Base-by-base conservation (phyloP, 352 stramenopile species). In the Phytophthora nicotianae region DNA sequence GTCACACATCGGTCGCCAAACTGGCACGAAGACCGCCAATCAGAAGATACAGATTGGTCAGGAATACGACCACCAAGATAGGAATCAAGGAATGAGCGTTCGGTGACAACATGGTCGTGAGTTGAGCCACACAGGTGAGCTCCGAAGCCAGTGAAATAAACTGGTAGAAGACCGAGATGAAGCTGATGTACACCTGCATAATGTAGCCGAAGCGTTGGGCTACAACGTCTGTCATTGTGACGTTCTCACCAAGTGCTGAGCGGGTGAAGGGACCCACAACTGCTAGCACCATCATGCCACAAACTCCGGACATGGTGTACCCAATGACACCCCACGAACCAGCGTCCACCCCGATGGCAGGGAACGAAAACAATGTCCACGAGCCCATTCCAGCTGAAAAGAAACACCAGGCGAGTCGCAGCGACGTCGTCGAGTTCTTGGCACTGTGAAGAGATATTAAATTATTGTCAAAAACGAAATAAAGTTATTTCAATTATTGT, bases 141-240 rank as follows among this genome's bases (percentile, higher is more conserved):
- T 93, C 84, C 4, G 81, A 90, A 3, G 75, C 78, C 17, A 93
- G 62, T 37, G 76, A 93, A 68, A 93, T 89, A 51, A 93, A 90
- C 70, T 93, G 84, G 75, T 88, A 91, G 49, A 93, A 91, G 27
- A 90, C 66, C 17, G 84, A 77, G 43, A 91, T 82, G 54, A 87
- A 65, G 14, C 70, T 67, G 17, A 89, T 66, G 69, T 90, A 90
- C 9, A 82, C 64, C 42, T 93, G 81, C 79, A 89, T 89, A 17
- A 72, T 40, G 41, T 79, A 77, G 26, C 81, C 82, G 50, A 87
- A 93, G 23, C 82, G 78, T 35, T 86, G 72, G 7, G 71, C 52
- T 0, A 55, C 72, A 23, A 86, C 87, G 61, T 93, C 81, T 20
- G 76, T 89, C 67, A 93, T 76, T 46, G 81, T 93, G 40, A 90